These are phyloP conservation scores for Geotrichum candidum DNA, from an alignment of 1,139 yeast genomes.

Conservation along the genomic window DNA sequence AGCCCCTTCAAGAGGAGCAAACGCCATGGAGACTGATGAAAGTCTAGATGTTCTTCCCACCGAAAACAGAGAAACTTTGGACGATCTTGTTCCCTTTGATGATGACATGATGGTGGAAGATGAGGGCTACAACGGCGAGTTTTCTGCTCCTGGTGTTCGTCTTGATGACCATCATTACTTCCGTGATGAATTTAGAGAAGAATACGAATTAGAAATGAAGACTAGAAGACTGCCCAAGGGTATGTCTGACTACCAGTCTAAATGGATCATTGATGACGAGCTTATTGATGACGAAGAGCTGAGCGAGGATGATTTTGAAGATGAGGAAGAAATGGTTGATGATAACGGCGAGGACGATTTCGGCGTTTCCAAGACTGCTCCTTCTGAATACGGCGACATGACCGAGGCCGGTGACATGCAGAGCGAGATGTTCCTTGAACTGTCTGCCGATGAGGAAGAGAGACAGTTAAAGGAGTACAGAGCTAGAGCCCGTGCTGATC, in stretches of 20 bases:
- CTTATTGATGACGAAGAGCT: slow-evolving; percentile 34
- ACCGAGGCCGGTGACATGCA: slow-evolving; percentile 45
- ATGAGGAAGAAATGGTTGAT: slow-evolving; percentile 37
- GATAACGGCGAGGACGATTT: slow-evolving; percentile 35
- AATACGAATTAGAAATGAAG: slow-evolving; percentile 28
- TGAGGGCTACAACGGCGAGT: slow-evolving; percentile 41
- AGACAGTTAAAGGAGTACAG: slow-evolving; percentile 68
- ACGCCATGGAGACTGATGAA: slow-evolving; percentile 34
- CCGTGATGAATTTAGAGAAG: slow-evolving; percentile 40
- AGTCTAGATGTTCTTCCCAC: slow-evolving; percentile 40
- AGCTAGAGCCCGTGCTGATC: slow-evolving; percentile 68
- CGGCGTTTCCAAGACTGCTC: slow-evolving; percentile 31
- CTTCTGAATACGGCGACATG: slow-evolving; percentile 33
- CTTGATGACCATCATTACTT: slow-evolving; percentile 67
- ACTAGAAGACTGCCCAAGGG: slow-evolving; percentile 64
- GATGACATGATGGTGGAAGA: slow-evolving; percentile 47
- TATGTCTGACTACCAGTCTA: slow-evolving; percentile 87
- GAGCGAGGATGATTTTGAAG: slow-evolving; percentile 40
- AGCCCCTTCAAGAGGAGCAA: slow-evolving; percentile 22
- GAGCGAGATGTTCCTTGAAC: slow-evolving; percentile 63
- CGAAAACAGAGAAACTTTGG: slow-evolving; percentile 57
- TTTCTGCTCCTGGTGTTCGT: slow-evolving; percentile 52
- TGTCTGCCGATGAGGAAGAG: slow-evolving; percentile 77
- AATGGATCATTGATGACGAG: slow-evolving; percentile 74
- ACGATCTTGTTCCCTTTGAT: slow-evolving; percentile 59